Base-by-base conservation (phyloP, 208 protist species). In the Wallacemonas rigidus region DNA sequence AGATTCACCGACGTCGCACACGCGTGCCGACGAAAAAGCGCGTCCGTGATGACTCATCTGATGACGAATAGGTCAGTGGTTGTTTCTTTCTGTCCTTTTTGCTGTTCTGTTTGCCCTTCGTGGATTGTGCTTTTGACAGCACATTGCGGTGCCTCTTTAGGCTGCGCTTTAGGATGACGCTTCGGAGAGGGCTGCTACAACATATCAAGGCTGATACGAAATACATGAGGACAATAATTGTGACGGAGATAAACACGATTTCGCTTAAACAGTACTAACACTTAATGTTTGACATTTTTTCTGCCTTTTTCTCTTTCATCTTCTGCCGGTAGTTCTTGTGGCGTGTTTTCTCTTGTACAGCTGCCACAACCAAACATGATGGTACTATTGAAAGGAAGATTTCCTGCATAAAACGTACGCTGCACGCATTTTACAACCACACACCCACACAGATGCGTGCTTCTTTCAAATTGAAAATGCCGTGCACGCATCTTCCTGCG, bases 1-100 rank as follows among this genome's bases (percentile, higher is more conserved):
- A 93, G n/a, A 77, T 93, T 75, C 82, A 91, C 61, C 81, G 88
- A 5, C 79, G 86, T 2, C 71, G 69, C 3, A 70, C 73, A 9
- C 55, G 76, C 45, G 26, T 41, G 11, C 72, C 73, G 40, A 26
- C 51, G 3, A 75, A 68, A 47, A 87, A 87, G 53, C 60, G 81
- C 54, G 8, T 14, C 41, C 79, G 86, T 17, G 56, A 72, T 51
- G 8, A 38, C 4, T 55, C 60, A 11, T 73, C 36, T 39, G 77
- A 76, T 67, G 48, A 43, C 36, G 60, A 73, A 54, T 71, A 74
- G 12, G 54, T 51, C 4, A 26, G 51, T 71, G 38, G 39, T 36
- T 8, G 62, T 69, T 60, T 71, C 61, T 72, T 72, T 54, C 14
- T 64, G 12, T 5, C 12, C 12, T n/a, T 36, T 50, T 12, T 50